These are phyloP conservation scores for Penicillium fuscoglaucum DNA, from an alignment of 2,329 filamentous ascomycete species.

Conservation along the genomic window DNA sequence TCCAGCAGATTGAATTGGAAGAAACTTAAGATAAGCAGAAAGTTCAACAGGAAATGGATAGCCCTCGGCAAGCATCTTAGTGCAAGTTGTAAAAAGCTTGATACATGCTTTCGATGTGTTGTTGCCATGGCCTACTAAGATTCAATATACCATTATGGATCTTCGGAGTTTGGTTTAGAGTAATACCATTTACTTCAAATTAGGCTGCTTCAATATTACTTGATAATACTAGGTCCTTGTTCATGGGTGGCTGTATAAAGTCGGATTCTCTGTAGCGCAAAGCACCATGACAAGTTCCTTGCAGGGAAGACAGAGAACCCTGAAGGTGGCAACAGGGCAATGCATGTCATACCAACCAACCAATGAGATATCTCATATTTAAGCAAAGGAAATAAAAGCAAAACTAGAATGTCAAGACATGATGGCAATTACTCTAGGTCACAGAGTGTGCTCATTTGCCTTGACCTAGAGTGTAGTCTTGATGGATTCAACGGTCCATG, in stretches of 20 bases:
- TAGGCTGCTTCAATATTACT: neutral
- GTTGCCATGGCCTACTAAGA: neutral
- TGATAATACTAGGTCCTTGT: neutral
- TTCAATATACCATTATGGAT: neutral
- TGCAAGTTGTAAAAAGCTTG: neutral
- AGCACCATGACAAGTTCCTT: neutral
- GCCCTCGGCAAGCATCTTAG: neutral
- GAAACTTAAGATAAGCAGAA: neutral
- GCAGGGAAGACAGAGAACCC: neutral
- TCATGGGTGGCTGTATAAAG: too few relatives aligned
- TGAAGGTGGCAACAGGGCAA: neutral
- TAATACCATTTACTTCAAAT: neutral
- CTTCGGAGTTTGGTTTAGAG: neutral
- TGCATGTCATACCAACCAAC: neutral
- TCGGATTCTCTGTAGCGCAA: neutral
- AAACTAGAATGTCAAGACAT: neutral
- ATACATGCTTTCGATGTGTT: neutral
- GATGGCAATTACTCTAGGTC: neutral
- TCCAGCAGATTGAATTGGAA: neutral
- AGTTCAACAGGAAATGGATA: neutral
- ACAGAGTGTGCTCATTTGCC: neutral
- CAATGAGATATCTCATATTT: neutral
- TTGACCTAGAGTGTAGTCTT: neutral
- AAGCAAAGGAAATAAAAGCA: neutral
- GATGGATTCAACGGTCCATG: too few relatives aligned